Evolutionary conservation across 352 stramenopile species (phyloP).

Genomic region (Saprolegnia parasitica): DNA sequence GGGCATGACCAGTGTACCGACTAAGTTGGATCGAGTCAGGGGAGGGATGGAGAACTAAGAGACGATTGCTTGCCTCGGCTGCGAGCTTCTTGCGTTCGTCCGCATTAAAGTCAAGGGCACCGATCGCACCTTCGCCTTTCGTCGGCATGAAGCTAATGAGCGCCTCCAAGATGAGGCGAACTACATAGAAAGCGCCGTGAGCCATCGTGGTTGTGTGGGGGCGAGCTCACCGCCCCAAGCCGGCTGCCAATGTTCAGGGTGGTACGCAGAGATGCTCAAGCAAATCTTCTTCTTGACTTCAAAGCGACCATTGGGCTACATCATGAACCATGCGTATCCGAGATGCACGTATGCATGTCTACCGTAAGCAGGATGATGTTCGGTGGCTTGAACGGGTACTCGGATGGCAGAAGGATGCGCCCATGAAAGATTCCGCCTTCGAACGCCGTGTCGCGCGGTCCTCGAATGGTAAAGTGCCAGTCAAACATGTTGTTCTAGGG

Average conservation of each 20-base stretch:
- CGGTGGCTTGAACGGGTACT: constrained; percentile 96
- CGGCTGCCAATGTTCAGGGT: constrained; percentile 97
- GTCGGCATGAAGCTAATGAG: constrained; percentile 97
- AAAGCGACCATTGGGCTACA: constrained; percentile 93
- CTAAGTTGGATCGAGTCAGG: constrained; percentile 31
- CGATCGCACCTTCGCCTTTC: constrained; percentile 79
- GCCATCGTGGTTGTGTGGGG: neutral
- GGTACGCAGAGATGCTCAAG: constrained; percentile 95
- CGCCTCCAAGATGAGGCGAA: constrained; percentile 96
- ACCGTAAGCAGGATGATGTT: constrained; percentile 97
- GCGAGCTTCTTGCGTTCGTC: constrained; percentile 60
- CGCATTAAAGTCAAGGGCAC: constrained; percentile 66
- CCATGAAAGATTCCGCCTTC: constrained; percentile 97
- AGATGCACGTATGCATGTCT: constrained; percentile 15
- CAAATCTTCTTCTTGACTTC: constrained; percentile 98
- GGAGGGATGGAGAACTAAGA: constrained; percentile 15
- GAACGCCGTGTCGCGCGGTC: constrained; percentile 94
- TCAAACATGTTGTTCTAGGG: constrained; percentile 84
- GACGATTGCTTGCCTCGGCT: constrained; percentile 41
- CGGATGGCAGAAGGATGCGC: constrained; percentile 91
- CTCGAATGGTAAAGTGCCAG: constrained; percentile 98
- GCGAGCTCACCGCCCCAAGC: constrained; percentile 75
- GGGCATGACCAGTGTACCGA: constrained; percentile 76
- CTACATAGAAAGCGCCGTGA: constrained; percentile 35
- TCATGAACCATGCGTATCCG: neutral